These are phyloP conservation scores for Yamadazyma mexicana DNA, from an alignment of 1,139 yeast species.

Conservation along the genomic window DNA sequence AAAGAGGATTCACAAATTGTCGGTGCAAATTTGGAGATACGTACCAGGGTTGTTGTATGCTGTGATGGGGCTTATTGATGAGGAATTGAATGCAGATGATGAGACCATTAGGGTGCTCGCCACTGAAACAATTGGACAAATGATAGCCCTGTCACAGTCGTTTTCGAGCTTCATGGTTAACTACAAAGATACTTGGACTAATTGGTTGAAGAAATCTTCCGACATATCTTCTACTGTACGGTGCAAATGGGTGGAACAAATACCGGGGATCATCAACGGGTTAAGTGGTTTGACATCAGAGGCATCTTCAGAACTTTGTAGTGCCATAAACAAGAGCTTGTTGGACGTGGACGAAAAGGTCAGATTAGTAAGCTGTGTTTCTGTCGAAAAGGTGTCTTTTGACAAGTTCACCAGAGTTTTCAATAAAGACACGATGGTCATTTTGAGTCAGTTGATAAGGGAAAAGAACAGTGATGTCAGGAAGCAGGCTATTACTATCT, in stretches of 20 bases:
- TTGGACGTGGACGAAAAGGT: constrained; percentile 78
- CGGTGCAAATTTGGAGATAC: constrained; percentile 71
- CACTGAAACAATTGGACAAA: constrained; percentile 69
- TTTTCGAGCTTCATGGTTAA: constrained; percentile 55
- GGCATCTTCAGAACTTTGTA: constrained; percentile 48
- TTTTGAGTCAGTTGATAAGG: constrained; percentile 62
- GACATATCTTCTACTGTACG: constrained; percentile 71
- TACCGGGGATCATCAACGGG: constrained; percentile 35
- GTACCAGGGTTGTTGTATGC: constrained; percentile 76
- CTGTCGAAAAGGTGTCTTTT: constrained; percentile 42
- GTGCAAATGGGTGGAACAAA: constrained; percentile 65
- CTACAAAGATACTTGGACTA: constrained; percentile 62
- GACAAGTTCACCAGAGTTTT: constrained; percentile 45
- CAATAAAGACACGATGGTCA: constrained; percentile 47
- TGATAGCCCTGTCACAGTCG: constrained; percentile 44
- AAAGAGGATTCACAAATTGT: constrained; percentile 59
- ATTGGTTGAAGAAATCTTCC: constrained; percentile 72
- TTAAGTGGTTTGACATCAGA: constrained; percentile 49
- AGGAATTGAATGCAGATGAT: constrained; percentile 75
- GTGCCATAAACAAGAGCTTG: constrained; percentile 65
- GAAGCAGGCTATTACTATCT: constrained; percentile 53
- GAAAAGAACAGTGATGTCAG: constrained; percentile 74
- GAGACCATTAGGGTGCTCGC: constrained; percentile 64
- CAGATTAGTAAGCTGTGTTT: constrained; percentile 58
- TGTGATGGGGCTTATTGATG: constrained; percentile 78